These are phyloP conservation scores for Podila epicladia DNA, from an alignment of 192 early-diverging fungal genomes.

Conservation along the genomic window DNA sequence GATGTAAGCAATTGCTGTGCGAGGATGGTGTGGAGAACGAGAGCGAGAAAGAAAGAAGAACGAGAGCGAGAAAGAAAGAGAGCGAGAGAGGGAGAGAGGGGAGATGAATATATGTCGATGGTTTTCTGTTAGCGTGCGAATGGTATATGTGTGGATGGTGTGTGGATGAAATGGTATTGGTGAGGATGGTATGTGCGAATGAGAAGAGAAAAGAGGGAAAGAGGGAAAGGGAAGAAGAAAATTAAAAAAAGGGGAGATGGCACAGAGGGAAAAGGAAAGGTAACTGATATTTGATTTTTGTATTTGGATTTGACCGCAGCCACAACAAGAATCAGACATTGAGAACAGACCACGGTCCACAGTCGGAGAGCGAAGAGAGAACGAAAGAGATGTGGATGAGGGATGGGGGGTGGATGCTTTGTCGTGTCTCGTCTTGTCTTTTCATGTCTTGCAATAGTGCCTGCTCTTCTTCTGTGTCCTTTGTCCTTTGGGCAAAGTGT, in stretches of 20 bases:
- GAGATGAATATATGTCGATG: background rate
- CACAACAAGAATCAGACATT: background rate
- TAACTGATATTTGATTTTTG: too few relatives aligned
- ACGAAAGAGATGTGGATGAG: background rate
- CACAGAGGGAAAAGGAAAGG: background rate
- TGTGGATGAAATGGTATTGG: background rate
- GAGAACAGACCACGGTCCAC: too few relatives aligned
- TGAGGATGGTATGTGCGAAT: background rate
- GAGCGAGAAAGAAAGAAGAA: background rate
- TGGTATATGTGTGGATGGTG: background rate
- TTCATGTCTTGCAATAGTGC: too few relatives aligned
- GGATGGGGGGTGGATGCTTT: background rate
- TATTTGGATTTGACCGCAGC: background rate
- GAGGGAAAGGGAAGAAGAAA: background rate
- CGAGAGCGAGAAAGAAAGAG: background rate
- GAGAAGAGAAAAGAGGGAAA: background rate
- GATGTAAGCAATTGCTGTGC: background rate
- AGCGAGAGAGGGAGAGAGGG: background rate
- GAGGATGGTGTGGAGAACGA: background rate
- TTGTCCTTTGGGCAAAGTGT: too few relatives aligned
- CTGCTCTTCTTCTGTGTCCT: background rate
- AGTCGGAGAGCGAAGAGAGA: background rate
- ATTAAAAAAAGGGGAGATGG: background rate
- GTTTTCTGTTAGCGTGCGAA: background rate
- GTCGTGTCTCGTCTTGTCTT: background rate